Evolutionary conservation across 352 stramenopile species (phyloP), one percentile per base, ranked within the genome.

Genomic region (Salisapilia sapeloensis): DNA sequence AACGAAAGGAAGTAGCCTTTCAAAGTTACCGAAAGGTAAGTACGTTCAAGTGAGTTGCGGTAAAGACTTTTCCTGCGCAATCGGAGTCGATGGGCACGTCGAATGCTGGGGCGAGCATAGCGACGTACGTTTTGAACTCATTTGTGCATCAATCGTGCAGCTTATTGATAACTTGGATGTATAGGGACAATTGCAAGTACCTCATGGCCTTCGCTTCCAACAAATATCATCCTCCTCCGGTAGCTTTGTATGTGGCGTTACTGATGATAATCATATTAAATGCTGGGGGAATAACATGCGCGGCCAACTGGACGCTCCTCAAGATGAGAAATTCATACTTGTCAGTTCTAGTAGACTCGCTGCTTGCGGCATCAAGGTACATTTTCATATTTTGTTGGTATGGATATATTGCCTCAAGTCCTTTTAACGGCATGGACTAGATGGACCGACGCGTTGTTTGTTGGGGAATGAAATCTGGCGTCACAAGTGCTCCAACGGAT

Each of bases 231-330:
- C 59, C 1, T 69, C 64, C 0, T 48, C 67, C 0, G 64, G 67
- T 2, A 60, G 77, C 14, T 81, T 84, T 30, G 56, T 44, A 2
- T 83, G 70, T 24, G 70, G 66, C 22, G 58, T 86, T 17, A 83
- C 56, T 0, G 47, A 52, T 6, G 42, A 62, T 22, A 57, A 76
- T 18, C 46, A 47, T 10, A 35, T 81, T 14, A 40, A 42, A 10
- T 91, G 75, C 33, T 87, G 75, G 75, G 75, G 72, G 6, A 65
- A 81, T 36, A 80, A 87, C 33, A 51, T 76, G 24, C 60, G 65
- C 24, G 57, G 53, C 5, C 67, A 91, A 49, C 49, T 53, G 11
- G 40, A 40, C 4, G 57, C 65, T 2, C 66, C 72, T 2, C 37
- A 14, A 4, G 46, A 53, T 28, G 46, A 53, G 33, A 59, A 71